phyloP scores from a whole-genome alignment of 2,329 filamentous ascomycete species.

The Tolypocladium endophyticum region DNA sequence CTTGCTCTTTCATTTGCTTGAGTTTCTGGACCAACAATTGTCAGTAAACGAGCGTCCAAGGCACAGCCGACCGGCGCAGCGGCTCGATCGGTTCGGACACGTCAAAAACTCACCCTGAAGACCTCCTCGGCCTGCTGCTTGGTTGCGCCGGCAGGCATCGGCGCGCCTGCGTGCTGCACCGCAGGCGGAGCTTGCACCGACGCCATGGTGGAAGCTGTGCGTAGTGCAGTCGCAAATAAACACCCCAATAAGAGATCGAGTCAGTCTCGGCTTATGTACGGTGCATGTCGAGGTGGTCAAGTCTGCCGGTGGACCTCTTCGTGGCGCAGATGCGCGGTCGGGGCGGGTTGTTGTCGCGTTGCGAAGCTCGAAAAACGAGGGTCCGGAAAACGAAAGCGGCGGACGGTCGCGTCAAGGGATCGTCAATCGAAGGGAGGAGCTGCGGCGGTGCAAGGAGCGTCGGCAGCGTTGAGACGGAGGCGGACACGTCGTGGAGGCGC shows the following conservation, averaged over 20 bases:
- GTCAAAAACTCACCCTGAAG: conserved; percentile 42
- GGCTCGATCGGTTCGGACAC: neutral
- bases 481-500: conserved; percentile 17
- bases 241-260: conserved; percentile 12
- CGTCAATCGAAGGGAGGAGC: conserved; percentile 3
- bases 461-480: conserved; percentile 10
- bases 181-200: conserved; percentile 65
- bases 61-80: neutral
- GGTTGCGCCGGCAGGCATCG: conserved; percentile 57
- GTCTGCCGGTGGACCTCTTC: conserved; percentile 9
- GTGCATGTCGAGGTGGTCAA: conserved; percentile 27
- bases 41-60: neutral
- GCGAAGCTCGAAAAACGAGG: neutral
- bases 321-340: conserved; percentile 6
- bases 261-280: conserved; percentile 16
- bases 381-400: conserved; percentile 1
- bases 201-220: conserved; percentile 50
- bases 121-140: conserved; percentile 71
- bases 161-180: conserved; percentile 54
- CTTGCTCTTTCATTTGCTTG: conserved; percentile 77
- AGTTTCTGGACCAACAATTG: conserved; percentile 54
- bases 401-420: conserved; percentile 14
- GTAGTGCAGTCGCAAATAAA: conserved; percentile 10
- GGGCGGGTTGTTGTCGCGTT: conserved; percentile 10
- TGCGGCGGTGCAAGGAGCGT: conserved; percentile 8